Percentiles rank a stretch among this genome's conserved stretches.
Evolutionary conservation across 139 green algal genomes (phyloP).

Genomic region (Chlamydomonas sphaeroides): DNA sequence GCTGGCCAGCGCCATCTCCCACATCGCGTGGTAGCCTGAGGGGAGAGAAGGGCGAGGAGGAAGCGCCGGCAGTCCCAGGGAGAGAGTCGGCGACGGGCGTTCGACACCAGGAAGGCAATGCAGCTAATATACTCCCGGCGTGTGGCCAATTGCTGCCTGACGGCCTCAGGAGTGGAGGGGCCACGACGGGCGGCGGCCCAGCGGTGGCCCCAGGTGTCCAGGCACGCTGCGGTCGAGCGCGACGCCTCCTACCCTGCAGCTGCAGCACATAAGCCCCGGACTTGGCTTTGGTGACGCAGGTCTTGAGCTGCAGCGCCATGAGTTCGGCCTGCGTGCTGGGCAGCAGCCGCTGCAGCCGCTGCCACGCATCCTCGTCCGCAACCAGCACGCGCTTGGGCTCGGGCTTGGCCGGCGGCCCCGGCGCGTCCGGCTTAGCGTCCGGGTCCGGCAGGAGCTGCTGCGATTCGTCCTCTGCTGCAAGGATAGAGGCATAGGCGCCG

Average conservation of each 20-base stretch:
- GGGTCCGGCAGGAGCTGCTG: not conserved
- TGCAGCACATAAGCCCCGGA: slow-evolving; percentile 15
- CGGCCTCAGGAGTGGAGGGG: no score
- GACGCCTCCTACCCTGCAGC: slow-evolving; percentile 18
- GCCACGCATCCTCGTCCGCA: not conserved
- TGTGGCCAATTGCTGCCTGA: no score
- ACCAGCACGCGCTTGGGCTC: not conserved
- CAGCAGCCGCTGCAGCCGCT: slow-evolving; percentile 26
- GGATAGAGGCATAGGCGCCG: not conserved
- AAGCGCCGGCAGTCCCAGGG: not conserved
- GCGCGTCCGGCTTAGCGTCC: not conserved
- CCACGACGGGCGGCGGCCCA: no score
- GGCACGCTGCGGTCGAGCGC: no score
- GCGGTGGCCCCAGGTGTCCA: no score
- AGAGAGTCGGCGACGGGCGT: no score
- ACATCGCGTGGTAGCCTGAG: slow-evolving; percentile 25
- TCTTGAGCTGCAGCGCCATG: not conserved
- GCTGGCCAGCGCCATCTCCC: slow-evolving; percentile 7
- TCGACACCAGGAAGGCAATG: no score
- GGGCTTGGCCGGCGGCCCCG: no score
- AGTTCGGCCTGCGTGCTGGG: not conserved
- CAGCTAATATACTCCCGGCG: no score
- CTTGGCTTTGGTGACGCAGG: not conserved
- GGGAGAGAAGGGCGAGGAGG: not conserved
- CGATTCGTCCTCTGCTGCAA: not conserved